These are phyloP conservation scores for Echium plantagineum DNA, from an alignment of 257 asterid species.

Conservation along the genomic window DNA sequence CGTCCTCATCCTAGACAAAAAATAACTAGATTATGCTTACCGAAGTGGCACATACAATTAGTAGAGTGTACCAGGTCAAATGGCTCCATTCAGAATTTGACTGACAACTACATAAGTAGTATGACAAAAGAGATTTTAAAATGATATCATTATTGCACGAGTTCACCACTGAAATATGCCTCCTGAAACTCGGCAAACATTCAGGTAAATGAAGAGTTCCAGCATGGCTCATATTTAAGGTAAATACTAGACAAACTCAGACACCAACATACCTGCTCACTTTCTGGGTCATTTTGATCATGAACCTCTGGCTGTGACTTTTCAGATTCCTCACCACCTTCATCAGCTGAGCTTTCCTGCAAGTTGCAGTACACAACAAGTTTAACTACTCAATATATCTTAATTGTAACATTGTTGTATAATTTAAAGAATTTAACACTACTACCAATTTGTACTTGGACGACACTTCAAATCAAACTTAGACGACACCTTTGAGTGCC, in stretches of 20 bases:
- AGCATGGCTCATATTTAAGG: not conserved
- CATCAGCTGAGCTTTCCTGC: constrained; percentile 84
- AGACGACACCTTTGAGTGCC: too few relatives aligned
- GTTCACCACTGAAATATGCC: not conserved
- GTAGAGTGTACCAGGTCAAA: too few relatives aligned
- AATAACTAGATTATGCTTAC: not conserved
- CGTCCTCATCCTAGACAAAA: constrained; percentile 24
- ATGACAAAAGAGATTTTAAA: too few relatives aligned
- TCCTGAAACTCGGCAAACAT: not conserved
- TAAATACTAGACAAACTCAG: not conserved
- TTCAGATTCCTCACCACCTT: constrained; percentile 68
- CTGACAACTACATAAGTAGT: too few relatives aligned
- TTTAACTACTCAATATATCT: too few relatives aligned
- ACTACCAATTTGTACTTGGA: too few relatives aligned
- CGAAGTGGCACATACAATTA: not conserved
- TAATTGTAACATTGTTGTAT: not conserved
- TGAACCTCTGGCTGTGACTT: constrained; percentile 66
- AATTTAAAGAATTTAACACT: not conserved
- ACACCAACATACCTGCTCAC: constrained; percentile 41
- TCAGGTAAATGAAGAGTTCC: not conserved
- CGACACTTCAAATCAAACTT: too few relatives aligned
- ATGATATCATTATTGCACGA: not conserved
- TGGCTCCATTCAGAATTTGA: too few relatives aligned
- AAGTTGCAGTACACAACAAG: constrained; percentile 9
- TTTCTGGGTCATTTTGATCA: constrained; percentile 41